phyloP scores from a whole-genome alignment of 345 rosid genomes.

The Eucalyptus lansdowneana region DNA sequence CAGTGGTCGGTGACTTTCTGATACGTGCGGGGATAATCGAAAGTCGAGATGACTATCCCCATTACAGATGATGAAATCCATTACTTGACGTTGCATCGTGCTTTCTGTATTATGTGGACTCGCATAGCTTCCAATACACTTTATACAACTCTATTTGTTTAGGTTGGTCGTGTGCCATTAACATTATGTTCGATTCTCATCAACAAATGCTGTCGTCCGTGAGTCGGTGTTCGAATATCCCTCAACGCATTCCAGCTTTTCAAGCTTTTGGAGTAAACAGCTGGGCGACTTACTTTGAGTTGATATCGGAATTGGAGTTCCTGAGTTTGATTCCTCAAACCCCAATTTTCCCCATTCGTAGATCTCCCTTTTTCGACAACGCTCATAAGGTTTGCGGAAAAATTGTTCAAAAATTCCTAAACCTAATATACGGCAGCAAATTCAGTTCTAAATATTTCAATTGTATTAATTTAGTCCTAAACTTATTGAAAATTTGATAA shows the following conservation, averaged over 20 bases:
- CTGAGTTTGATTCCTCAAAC: neutral
- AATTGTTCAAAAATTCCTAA: neutral
- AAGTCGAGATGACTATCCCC: neutral
- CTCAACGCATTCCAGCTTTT: neutral
- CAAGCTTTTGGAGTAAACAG: neutral
- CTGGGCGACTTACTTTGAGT: neutral
- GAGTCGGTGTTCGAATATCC: neutral
- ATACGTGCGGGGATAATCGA: neutral
- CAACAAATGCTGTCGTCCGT: neutral
- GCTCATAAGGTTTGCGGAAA: neutral
- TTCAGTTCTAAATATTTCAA: accelerated
- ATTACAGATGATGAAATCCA: neutral
- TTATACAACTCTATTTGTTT: neutral
- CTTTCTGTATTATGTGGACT: neutral
- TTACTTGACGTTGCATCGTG: neutral
- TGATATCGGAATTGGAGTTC: neutral
- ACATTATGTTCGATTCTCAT: neutral
- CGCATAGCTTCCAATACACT: neutral
- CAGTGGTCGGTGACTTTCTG: neutral
- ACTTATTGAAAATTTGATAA: too few species aligned
- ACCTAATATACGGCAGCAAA: neutral
- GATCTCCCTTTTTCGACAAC: neutral
- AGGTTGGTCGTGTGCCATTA: neutral
- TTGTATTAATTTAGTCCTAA: accelerated
- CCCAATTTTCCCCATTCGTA: neutral